Percentiles rank a stretch among this genome's conserved stretches.
Conservation (phyloP, 352 stramenopile species). For the Halophytophthora batemanensis region DNA sequence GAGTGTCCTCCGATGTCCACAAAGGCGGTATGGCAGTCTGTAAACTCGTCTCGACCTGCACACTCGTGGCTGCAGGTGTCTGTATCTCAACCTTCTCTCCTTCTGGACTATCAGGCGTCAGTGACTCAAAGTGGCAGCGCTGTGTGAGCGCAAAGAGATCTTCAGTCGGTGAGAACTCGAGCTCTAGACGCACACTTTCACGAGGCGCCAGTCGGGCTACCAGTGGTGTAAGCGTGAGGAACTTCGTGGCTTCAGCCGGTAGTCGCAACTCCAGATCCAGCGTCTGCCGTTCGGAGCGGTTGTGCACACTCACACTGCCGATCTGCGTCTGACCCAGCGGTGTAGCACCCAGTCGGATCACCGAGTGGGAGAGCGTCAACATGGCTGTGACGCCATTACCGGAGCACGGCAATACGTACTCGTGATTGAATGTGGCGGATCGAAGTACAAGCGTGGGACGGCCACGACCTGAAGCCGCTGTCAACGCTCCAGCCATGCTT, state of each 20-base stretch:
- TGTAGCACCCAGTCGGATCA: conserved; percentile 33
- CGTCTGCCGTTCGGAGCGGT: conserved; percentile 23
- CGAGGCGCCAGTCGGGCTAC: conserved; percentile 49
- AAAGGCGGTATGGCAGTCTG: neutral
- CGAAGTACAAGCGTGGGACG: conserved; percentile 26
- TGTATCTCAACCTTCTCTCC: neutral
- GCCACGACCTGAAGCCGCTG: neutral
- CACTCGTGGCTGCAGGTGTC: conserved; percentile 5
- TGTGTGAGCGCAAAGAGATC: conserved; percentile 36
- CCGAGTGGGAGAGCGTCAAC: conserved; percentile 32
- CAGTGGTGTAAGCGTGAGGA: conserved; percentile 61
- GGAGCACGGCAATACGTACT: conserved; percentile 30
- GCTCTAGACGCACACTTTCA: conserved; percentile 62
- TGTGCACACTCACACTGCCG: conserved; percentile 28
- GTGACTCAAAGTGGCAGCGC: conserved; percentile 11
- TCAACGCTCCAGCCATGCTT: conserved; percentile 11
- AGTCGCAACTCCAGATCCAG: conserved; percentile 28
- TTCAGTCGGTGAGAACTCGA: conserved; percentile 67
- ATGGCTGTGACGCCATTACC: conserved; percentile 25
- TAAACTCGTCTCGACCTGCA: conserved; percentile 10
- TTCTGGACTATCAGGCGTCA: neutral
- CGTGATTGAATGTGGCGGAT: conserved; percentile 38
- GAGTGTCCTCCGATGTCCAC: neutral
- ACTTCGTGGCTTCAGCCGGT: conserved; percentile 20
- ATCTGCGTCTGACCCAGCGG: conserved; percentile 35